Evolutionary conservation across 352 stramenopile species (phyloP).

Genomic region (Pythium rhizo-oryzae): DNA sequence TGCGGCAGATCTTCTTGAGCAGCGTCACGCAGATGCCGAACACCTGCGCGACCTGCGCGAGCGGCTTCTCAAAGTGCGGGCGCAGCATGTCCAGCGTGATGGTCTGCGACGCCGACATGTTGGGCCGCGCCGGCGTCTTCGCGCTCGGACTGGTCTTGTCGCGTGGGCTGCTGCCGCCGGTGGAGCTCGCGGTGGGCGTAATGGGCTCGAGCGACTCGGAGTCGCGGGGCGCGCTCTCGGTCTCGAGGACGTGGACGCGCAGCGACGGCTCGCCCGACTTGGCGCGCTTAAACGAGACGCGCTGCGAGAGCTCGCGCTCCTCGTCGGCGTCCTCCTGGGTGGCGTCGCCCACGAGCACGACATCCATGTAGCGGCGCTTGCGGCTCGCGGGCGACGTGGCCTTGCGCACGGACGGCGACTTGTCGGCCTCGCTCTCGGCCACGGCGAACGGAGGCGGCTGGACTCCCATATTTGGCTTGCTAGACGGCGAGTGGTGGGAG

Average conservation of each 20-base stretch:
- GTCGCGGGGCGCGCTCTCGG: not conserved
- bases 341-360: constrained; percentile 25
- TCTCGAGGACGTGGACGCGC: constrained; percentile 5
- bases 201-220: constrained; percentile 15
- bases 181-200: constrained; percentile 2
- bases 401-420: constrained; percentile 19
- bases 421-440: constrained; percentile 7
- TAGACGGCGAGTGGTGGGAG: not conserved
- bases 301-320: constrained; percentile 17
- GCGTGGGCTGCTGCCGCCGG: not conserved
- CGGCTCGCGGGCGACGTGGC: constrained; percentile 19
- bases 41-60: constrained; percentile 70
- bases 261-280: constrained; percentile 23
- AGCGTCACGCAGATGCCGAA: constrained; percentile 88
- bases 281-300: constrained; percentile 32
- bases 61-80: constrained; percentile 83
- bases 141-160: constrained; percentile 20
- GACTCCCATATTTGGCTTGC: constrained; percentile 22
- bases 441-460: constrained; percentile 19
- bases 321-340: constrained; percentile 1
- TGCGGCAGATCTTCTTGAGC: constrained; percentile 87
- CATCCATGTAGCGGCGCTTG: constrained; percentile 33
- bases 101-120: constrained; percentile 75
- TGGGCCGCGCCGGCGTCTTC: constrained; percentile 38
- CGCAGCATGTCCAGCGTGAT: constrained; percentile 85